Base-by-base conservation (phyloP, 2,329 filamentous ascomycete genomes). In the Setomelanomma holmii region DNA sequence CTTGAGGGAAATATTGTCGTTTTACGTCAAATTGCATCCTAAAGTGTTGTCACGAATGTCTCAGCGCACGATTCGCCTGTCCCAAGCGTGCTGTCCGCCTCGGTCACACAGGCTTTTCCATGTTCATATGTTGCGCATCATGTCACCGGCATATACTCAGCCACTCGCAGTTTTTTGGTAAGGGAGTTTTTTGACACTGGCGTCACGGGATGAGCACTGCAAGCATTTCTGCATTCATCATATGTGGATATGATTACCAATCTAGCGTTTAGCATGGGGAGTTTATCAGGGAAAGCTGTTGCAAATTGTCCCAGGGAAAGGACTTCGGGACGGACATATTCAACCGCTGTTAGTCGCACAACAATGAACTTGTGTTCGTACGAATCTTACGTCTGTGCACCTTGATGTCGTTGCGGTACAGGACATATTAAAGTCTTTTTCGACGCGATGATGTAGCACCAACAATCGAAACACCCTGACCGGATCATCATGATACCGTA, bases 1-100 rank as follows among this genome's bases (percentile, higher is more conserved):
- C 47, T 5, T 67, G 49, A 64, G 17, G 19, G 21, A 10, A 4
- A 4, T 34, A 33, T 34, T 36, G 12, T 16, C 16, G 16, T n/a
- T n/a, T n/a, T n/a, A n/a, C n/a, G n/a, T n/a, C n/a, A n/a, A n/a
- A n/a, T n/a, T n/a, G n/a, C n/a, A n/a, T n/a, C n/a, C n/a, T n/a
- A 17, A 36, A 36, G 10, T n/a, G 16, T 36, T 14, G 34, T 30
- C 24, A 30, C 24, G 24, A 12, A 30, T n/a, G n/a, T n/a, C n/a
- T n/a, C n/a, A n/a, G n/a, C 34, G 10, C 11, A 16, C 34, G 2
- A 36, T n/a, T 17, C 11, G 7, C 16, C 16, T 16, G 34, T 36
- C 10, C 11, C 24, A 30, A 30, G 7, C 12, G 24, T 30, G 12
- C 12, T 30, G 24, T 30, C 24, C 24, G 24, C 12, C 24, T 6